A percentile compares a stretch with the other conserved stretches of the same genome.
These are phyloP conservation scores for Cyberlindnera maritima DNA, from an alignment of 805 yeast species.

Conservation along the genomic window DNA sequence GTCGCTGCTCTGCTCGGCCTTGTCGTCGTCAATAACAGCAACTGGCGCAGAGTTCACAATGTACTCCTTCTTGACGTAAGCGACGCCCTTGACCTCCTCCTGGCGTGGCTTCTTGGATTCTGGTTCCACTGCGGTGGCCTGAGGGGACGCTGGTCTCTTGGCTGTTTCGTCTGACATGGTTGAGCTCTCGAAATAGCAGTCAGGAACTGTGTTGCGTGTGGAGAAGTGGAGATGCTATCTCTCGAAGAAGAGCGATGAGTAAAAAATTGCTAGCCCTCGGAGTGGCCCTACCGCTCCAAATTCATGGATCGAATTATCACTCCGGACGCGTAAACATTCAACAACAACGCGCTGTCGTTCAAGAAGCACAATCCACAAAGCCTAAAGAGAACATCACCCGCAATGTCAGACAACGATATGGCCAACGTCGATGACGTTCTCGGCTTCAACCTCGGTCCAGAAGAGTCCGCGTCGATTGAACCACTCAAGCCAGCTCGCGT, in stretches of 20 bases:
- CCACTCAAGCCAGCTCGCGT: slow-evolving; percentile 8
- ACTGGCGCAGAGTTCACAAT: slow-evolving; percentile 37
- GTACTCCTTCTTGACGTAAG: slow-evolving; percentile 73
- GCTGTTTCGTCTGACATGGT: slow-evolving; percentile 16
- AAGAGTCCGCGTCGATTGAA: background rate
- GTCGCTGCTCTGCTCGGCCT: slow-evolving; percentile 42
- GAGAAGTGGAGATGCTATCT: background rate
- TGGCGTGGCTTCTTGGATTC: slow-evolving; percentile 13
- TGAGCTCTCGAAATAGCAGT: background rate
- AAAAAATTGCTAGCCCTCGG: slow-evolving; percentile 1
- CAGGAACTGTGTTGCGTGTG: too few relatives aligned
- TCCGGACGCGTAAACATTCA: slow-evolving; percentile 1
- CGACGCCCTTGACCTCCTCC: slow-evolving; percentile 54
- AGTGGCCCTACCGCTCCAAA: slow-evolving; percentile 2
- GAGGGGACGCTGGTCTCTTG: slow-evolving; percentile 25
- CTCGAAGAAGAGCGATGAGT: background rate
- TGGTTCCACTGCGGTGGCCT: background rate
- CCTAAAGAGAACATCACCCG: background rate
- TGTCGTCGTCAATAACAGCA: slow-evolving; percentile 40
- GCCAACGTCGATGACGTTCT: slow-evolving; percentile 16
- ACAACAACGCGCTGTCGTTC: background rate
- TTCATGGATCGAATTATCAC: background rate
- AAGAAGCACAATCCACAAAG: too few relatives aligned
- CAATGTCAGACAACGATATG: slow-evolving; percentile 1
- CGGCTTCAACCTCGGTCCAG: slow-evolving; percentile 10